phyloP scores from a whole-genome alignment of 441 rosid species.

The Lepidium campestre region DNA sequence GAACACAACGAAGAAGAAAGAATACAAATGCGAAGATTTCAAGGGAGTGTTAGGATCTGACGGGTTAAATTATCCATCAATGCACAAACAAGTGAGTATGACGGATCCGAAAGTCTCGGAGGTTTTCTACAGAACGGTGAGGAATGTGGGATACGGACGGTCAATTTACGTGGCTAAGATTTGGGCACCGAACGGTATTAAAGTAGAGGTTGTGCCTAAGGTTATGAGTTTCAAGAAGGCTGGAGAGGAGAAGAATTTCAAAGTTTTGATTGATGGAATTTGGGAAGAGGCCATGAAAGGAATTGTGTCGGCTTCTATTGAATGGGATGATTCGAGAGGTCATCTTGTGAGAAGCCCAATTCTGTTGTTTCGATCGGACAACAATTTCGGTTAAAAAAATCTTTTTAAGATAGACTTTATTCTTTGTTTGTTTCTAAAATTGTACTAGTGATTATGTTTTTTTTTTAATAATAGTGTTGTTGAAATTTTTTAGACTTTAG shows the following conservation, averaged over 20 bases:
- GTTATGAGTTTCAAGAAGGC: slow-evolving; percentile 24
- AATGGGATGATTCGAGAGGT: slow-evolving; percentile 51
- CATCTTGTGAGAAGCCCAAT: slow-evolving; percentile 60
- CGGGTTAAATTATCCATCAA: slow-evolving; percentile 60
- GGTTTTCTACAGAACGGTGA: slow-evolving; percentile 44
- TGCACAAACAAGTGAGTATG: slow-evolving; percentile 36
- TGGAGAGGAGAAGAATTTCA: slow-evolving; percentile 32
- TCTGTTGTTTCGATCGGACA: slow-evolving; percentile 29
- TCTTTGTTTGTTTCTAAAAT: neutral
- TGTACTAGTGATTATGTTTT: neutral
- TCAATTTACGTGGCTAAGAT: slow-evolving; percentile 41
- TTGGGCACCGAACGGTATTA: slow-evolving; percentile 34
- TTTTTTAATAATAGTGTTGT: neutral
- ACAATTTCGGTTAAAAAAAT: neutral
- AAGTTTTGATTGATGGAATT: slow-evolving; percentile 46
- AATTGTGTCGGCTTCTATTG: slow-evolving; percentile 45
- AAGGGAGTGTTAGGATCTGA: slow-evolving; percentile 43
- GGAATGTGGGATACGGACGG: slow-evolving; percentile 32
- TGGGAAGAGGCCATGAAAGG: slow-evolving; percentile 14
- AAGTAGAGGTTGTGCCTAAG: slow-evolving; percentile 35
- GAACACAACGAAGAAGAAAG: slow-evolving; percentile 28
- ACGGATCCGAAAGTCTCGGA: slow-evolving; percentile 27
- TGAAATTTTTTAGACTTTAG: neutral
- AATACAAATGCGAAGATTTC: slow-evolving; percentile 45
- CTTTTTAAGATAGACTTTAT: neutral